phyloP scores from a whole-genome alignment of 495 filamentous ascomycete species.

The Tuber microsphaerosporum region DNA sequence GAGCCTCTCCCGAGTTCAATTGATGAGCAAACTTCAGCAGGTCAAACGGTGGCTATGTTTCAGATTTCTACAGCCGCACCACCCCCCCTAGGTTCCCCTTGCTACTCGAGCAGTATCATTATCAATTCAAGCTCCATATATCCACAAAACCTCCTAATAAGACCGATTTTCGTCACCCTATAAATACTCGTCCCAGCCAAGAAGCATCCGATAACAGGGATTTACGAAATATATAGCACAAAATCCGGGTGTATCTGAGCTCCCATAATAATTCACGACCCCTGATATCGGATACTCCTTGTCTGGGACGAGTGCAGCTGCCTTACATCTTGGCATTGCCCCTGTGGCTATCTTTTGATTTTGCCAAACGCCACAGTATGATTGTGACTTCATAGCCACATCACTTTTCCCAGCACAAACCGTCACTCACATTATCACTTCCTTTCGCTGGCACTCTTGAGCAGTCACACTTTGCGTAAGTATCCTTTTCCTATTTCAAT shows the following conservation, averaged over 20 bases:
- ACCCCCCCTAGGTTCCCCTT: background rate
- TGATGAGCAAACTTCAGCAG: background rate
- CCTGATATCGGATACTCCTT: too few species aligned
- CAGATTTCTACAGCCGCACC: background rate
- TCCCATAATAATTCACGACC: too few species aligned
- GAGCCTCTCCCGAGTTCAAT: background rate
- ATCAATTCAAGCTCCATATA: background rate
- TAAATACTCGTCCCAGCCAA: background rate
- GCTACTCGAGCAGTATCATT: background rate
- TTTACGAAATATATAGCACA: too few species aligned
- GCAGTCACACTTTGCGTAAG: background rate
- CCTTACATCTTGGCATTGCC: background rate
- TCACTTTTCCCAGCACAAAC: background rate
- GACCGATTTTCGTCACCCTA: background rate
- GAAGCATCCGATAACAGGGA: too few species aligned
- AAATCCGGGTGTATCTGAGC: too few species aligned
- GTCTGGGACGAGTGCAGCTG: background rate
- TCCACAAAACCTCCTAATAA: background rate
- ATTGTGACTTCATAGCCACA: background rate
- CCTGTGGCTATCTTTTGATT: background rate
- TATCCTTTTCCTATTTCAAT: background rate
- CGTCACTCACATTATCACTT: background rate
- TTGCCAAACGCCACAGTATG: background rate
- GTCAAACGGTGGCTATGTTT: background rate
- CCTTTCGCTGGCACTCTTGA: background rate